Base-by-base conservation (phyloP, 1,139 yeast species). In the Hyphopichia fennica region DNA sequence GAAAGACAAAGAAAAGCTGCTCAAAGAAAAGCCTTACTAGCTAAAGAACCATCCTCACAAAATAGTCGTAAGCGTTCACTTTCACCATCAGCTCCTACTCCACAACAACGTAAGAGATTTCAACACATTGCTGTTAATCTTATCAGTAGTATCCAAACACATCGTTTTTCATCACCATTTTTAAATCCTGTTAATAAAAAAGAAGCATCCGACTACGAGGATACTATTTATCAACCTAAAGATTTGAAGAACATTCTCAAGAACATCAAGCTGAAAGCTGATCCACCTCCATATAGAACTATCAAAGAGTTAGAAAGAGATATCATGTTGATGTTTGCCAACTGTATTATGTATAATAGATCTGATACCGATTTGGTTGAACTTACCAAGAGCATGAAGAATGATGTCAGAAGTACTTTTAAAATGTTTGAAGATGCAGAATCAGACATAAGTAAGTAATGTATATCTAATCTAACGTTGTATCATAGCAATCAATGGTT, bases 341-440 rank as follows among this genome's bases (percentile, higher is more conserved):
- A 87, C 60, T 87, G 93, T 29, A 77, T 86, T 14, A 87, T 87
- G 95, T 87, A 83, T 62, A 87, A 87, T 59, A 78, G 79, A 46
- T 75, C 80, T 49, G 82, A 78, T 49, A 79, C 82, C 31, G 88
- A 83, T 45, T 73, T 84, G 53, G 79, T 79, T 22, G 63, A 65
- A 34, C 76, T 87, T 71, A 79, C 90, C 1, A 67, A 77, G 46
- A 87, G 81, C 48, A 86, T 87, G 93, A 77, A 75, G 61, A 63
- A 69, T 34, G 87, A 81, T 39, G 77, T 81, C 9, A 69, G 70
- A 23, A 71, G 67, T 22, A 64, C 78, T 32, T 71, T 81, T 48
- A 67, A 76, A 44, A 63, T 82, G 59, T 79, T 81, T 53, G 72
- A 70, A 50, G 78, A 72, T 38, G 74, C 68, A 3, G 65, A 60